Evolutionary conservation across 2,329 filamentous ascomycete genomes (phyloP), one percentile per base, ranked within the genome.

Genomic region (Cladophialophora yegresii): DNA sequence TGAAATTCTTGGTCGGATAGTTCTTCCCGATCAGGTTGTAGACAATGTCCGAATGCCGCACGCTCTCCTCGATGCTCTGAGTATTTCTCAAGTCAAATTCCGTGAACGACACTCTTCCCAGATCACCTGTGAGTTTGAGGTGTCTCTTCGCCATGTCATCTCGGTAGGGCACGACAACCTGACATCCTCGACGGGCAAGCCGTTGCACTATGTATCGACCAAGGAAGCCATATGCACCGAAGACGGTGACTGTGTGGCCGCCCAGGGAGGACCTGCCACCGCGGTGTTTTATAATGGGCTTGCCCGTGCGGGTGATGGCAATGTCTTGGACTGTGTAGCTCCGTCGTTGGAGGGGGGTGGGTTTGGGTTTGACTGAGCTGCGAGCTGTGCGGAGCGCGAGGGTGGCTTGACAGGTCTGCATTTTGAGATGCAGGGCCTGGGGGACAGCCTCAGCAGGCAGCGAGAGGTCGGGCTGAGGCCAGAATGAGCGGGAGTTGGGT

Each of bases 111-210:
- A 99, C 85, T 72, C 91, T 87, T 68, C 95, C 95, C 66, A 99
- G 83, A 79, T 99, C 95, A 79, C 95, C 95, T n/a, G 92, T 85
- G 64, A 96, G 88, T 82, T 98, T 98, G 75, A 99, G 83, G 81
- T 98, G 93, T 72, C 95, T 89, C 85, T 98, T 98, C 72, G 89
- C 84, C 93, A 97, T 98, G 80, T 98, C 95, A 82, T 99, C 95
- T 53, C 95, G 89, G 84, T 87, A 99, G 56, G 95, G 95, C 65
- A 98, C 80, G 65, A 99, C 87, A 47, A 99, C 95, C 45, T 90
- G 96, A 79, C 92, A 96, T 88, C 95, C 95, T 81, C 92, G 87
- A 69, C 91, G 89, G 72, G 95, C 93, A 76, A 99, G 85, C 77
- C 92, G 87, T 81, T 97, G 96, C 76, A 99, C 95, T 76, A 99